Evolutionary conservation across 2,329 filamentous ascomycete genomes (phyloP).

Genomic region (Penicillium sp.): DNA sequence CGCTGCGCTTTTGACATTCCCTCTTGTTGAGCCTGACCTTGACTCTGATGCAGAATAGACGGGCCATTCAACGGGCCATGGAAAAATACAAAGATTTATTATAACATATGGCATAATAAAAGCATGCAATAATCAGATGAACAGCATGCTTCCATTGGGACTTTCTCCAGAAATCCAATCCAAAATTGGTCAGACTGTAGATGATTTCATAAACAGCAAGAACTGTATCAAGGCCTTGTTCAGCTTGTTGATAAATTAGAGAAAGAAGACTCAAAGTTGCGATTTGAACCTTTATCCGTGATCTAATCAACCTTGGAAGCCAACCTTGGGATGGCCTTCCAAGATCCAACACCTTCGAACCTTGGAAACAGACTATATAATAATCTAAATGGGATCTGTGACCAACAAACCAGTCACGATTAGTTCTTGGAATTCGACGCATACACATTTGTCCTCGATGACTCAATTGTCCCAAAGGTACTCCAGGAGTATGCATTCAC

Average conservation of each 20-base stretch:
- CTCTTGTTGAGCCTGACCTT: conserved; percentile 76
- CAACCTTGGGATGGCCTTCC: background rate
- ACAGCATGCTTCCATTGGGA: background rate
- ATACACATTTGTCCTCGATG: no score
- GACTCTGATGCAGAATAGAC: conserved; percentile 54
- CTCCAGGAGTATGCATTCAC: no score
- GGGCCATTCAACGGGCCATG: background rate
- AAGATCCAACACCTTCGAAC: background rate
- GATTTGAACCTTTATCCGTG: no score
- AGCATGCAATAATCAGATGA: background rate
- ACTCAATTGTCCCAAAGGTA: no score
- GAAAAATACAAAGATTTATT: background rate
- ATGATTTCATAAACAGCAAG: background rate
- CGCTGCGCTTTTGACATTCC: conserved; percentile 87
- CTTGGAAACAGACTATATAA: no score
- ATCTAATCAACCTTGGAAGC: no score
- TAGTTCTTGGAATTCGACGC: no score
- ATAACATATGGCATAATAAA: background rate
- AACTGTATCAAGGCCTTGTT: no score
- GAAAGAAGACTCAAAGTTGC: no score
- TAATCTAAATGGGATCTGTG: no score
- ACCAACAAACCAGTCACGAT: no score
- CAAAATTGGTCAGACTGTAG: background rate
- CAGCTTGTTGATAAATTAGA: no score
- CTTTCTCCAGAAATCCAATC: background rate